A percentile compares a stretch with the other conserved stretches of the same genome.
phyloP scores from a whole-genome alignment of 176 grass and related monocot genomes.

The Chrysopogon serrulatus region DNA sequence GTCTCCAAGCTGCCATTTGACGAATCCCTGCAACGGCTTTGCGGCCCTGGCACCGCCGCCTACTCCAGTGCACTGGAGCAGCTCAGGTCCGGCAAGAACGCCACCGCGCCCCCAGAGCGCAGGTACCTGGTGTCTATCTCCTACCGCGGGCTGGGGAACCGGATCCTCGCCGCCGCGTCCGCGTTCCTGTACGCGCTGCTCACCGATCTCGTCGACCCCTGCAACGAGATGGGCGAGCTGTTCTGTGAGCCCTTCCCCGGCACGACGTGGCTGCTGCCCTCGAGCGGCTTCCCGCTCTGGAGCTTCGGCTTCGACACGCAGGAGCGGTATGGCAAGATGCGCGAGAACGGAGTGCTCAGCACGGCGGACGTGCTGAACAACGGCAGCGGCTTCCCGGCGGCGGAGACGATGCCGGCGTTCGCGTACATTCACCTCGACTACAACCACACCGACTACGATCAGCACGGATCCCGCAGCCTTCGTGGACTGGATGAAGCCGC shows the following conservation, averaged over 20 bases:
- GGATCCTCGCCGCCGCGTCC: constrained; percentile 56
- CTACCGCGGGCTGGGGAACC: constrained; percentile 59
- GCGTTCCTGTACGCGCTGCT: constrained; percentile 78
- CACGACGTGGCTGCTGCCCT: constrained; percentile 54
- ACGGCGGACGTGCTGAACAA: no score
- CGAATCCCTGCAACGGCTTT: constrained; percentile 47
- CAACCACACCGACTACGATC: neutral
- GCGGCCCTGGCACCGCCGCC: constrained; percentile 46
- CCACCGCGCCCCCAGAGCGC: constrained; percentile 25
- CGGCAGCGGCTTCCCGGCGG: no score
- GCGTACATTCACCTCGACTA: constrained; percentile 49
- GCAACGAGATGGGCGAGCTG: constrained; percentile 22
- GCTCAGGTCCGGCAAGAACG: constrained; percentile 30
- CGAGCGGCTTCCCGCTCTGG: constrained; percentile 28
- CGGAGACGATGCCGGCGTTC: neutral
- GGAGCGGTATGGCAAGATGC: constrained; percentile 44
- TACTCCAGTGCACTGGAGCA: constrained; percentile 36
- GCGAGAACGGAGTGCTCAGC: constrained; percentile 19
- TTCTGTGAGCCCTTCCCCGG: constrained; percentile 75
- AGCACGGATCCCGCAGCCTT: no score
- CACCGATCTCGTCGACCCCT: constrained; percentile 51
- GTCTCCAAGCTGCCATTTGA: constrained; percentile 46
- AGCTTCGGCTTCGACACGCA: constrained; percentile 29
- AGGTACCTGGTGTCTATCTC: constrained; percentile 52
- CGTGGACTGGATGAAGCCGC: no score